Evolutionary conservation across 495 filamentous ascomycete genomes (phyloP), one percentile per base, ranked within the genome.

Genomic region (Xylaria longipes): DNA sequence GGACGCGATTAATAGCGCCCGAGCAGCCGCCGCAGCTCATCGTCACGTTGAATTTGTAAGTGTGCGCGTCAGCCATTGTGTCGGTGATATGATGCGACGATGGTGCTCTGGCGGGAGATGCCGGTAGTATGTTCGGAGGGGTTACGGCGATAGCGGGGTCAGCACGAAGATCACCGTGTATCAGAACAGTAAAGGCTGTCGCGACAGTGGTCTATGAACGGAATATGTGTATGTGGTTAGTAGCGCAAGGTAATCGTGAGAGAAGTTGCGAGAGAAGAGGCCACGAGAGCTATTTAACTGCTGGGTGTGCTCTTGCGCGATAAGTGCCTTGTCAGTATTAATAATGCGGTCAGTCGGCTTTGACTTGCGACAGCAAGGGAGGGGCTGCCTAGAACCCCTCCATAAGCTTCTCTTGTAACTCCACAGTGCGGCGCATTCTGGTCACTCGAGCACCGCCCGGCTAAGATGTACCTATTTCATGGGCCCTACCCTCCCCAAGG

Each of bases 1-100:
- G 87, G n/a, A 97, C 94, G n/a, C 94, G 86, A 76, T 96, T 92
- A 8, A 99, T 82, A 17, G 87, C 86, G 69, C 85, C 84, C 0
- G 89, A 91, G 84, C 88, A 91, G 76, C 91, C 90, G 77, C 88
- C 84, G 80, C 89, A 90, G 79, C 81, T 82, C 86, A 91, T 91
- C 80, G 78, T 84, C 76, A 94, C 86, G 75, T 85, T 85, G 84
- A 95, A 94, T 68, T 87, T 82, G 85, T 90, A 91, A n/a, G 78
- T 85, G 79, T 87, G 86, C 56, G 82, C 71, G 72, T 84, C 84
- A 61, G 84, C 73, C 84, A 87, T 88, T 77, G 77, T 78, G 71
- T 46, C 22, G 68, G 54, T 56, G 25, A 27, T 33, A 22, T 64
- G 17, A 7, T 43, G 60, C 6, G 3, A 3, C 6, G 14, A 8